Base-by-base conservation (phyloP, 163 green algal species). In the Scenedesmus sp. region DNA sequence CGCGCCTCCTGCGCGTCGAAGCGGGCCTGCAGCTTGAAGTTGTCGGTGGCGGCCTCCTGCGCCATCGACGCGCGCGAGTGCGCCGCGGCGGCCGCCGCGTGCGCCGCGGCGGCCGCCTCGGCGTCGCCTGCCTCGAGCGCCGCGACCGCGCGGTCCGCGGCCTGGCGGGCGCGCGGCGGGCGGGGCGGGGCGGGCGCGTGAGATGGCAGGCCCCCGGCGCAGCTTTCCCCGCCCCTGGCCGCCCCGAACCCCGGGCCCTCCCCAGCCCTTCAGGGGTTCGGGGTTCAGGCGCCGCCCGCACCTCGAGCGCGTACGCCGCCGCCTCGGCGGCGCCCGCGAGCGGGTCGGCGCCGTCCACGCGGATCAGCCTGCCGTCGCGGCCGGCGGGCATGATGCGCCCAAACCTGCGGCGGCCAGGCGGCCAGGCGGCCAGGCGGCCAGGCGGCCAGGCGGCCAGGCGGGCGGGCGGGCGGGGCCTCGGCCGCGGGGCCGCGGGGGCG, bases 91-190 rank as follows among this genome's bases (percentile, higher is more conserved):
- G 78, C 29, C 60, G 39, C 53, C 22, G 36, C 48, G 0, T 29
- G 22, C 17, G 80, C 84, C 20, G 29, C 17, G 5, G 14, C 18
- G 7, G 64, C 79, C 18, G 39, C 73, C 47, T 31, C 66, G 22
- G 22, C 11, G n/a, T 86, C 54, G 0, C 33, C 45, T 2, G 63
- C 56, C 57, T 80, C 78, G 0, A 82, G 44, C 20, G 82, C 85
- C 36, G 45, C 64, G 10, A 87, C 31, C 11, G 79, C 83, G 22
- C 22, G 45, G 54, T 80, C 80, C 6, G 83, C 83, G 11, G 79
- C 85, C 26, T 79, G 36, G 2, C 67, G 63, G 20, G 71, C 57
- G n/a, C n/a, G n/a, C n/a, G n/a, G n/a, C n/a, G n/a, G n/a, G n/a
- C n/a, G n/a, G n/a, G n/a, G n/a, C n/a, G n/a, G n/a, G n/a, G n/a